Base-by-base conservation (phyloP, 73 alveolate species). In the Symbiodinium natans region DNA sequence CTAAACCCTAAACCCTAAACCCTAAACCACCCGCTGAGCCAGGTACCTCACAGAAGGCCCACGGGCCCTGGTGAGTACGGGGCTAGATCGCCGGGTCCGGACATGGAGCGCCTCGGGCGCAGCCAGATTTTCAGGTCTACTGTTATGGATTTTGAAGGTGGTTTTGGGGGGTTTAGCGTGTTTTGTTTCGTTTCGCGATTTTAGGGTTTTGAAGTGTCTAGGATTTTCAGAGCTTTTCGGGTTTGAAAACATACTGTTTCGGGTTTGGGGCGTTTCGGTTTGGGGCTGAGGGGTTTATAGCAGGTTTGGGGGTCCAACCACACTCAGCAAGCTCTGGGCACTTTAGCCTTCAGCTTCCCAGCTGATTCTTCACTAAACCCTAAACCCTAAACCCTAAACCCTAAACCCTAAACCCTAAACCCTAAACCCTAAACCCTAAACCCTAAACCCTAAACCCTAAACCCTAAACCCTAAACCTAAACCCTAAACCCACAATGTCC, bases 11-110 rank as follows among this genome's bases (percentile, higher is more conserved):
- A n/a, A n/a, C n/a, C n/a, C n/a, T 46, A 46, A 9, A 46, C 13
- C 59, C 59, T 46, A 13, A 46, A 13, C 59, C 59, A 46, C 13
- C 21, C 59, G 21, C 59, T 13, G 59, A 13, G 21, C 34, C 52
- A 90, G 96, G 96, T 90, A 90, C 87, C 88, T 63, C 75, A 90
- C 77, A 13, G 96, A 90, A 33, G 87, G 77, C 38, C 96, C 96
- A 29, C 33, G n/a, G 75, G 86, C 88, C 13, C n/a, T 90, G 25
- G 52, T 90, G 88, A 90, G 88, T 48, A 90, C 96, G 13, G 96
- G 96, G 40, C 88, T 90, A 80, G 96, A 90, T 33, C 96, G 96
- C 48, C 7, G 96, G 31, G 96, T 90, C 31, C 42, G 96, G 39
- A 90, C 96, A 7, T 90, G 96, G 96, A 90, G 96, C 41, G 7